Evolutionary conservation across 108 stramenopile genomes (phyloP).

Genomic region (Skeletonema marinoi): DNA sequence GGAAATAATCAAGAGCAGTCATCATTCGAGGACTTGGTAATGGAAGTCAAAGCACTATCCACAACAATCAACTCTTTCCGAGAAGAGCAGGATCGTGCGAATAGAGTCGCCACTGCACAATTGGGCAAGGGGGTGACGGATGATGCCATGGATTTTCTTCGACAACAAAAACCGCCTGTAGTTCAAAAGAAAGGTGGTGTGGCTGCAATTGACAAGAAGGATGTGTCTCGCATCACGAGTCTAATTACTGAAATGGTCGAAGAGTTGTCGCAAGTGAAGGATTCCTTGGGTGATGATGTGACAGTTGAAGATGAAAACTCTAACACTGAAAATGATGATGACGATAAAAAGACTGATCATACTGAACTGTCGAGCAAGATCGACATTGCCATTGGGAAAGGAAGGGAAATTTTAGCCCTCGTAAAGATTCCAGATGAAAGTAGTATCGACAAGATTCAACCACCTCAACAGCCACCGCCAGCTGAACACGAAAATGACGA

Average conservation of each 20-base stretch:
- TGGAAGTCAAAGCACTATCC: constrained; percentile 40
- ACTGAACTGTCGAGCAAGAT: constrained; percentile 8
- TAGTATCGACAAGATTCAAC: background rate
- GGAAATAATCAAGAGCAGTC: background rate
- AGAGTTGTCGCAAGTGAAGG: constrained; percentile 21
- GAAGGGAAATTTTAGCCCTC: constrained; percentile 14
- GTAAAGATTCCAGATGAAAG: constrained; percentile 1
- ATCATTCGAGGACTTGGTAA: constrained; percentile 32
- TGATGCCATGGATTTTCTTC: constrained; percentile 49
- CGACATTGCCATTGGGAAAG: constrained; percentile 25
- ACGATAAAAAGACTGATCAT: constrained; percentile 14
- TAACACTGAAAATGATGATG: background rate
- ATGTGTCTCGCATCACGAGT: background rate
- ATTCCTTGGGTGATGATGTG: constrained; percentile 1
- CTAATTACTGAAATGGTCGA: constrained; percentile 26
- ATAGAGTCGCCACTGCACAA: constrained; percentile 12
- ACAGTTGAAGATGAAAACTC: constrained; percentile 16
- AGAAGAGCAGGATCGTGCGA: constrained; percentile 36
- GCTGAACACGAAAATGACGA: background rate
- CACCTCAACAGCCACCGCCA: background rate
- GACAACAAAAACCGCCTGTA: constrained; percentile 4
- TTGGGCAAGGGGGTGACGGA: constrained; percentile 38
- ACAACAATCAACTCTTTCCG: constrained; percentile 27
- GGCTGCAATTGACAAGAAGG: constrained; percentile 3
- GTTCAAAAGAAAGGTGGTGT: constrained; percentile 3